A percentile compares a stretch with the other conserved stretches of the same genome.
Conservation (phyloP, 2,329 filamentous ascomycete genomes). For the Fusarium sp. region DNA sequence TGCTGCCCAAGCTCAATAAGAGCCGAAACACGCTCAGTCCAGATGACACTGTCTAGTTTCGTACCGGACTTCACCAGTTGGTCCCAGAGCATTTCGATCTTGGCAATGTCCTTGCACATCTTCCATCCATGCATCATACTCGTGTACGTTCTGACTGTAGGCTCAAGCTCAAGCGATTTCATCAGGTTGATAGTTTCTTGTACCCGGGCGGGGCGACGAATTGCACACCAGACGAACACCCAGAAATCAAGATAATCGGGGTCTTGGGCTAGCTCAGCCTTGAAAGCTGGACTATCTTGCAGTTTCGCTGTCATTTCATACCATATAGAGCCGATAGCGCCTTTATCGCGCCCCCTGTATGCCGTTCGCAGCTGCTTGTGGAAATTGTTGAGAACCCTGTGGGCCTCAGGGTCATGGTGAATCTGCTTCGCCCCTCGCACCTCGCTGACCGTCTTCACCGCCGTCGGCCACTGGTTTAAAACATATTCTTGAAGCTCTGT, state of each 20-base stretch:
- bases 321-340: slow-evolving; percentile 50
- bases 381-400: slow-evolving; percentile 29
- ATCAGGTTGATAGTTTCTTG: slow-evolving; percentile 57
- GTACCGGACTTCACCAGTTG: slow-evolving; percentile 68
- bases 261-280: slow-evolving; percentile 47
- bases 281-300: slow-evolving; percentile 40
- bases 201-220: slow-evolving; percentile 45
- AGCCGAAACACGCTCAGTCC: slow-evolving; percentile 76
- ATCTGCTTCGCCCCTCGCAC: neutral
- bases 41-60: slow-evolving; percentile 72
- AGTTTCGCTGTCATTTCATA: slow-evolving; percentile 46
- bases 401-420: slow-evolving; percentile 6
- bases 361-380: slow-evolving; percentile 48
- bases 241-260: slow-evolving; percentile 55
- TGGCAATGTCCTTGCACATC: slow-evolving; percentile 66
- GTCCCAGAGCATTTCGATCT: slow-evolving; percentile 74
- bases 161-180: slow-evolving; percentile 61
- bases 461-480: slow-evolving; percentile 45
- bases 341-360: slow-evolving; percentile 46
- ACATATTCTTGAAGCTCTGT: slow-evolving; percentile 44
- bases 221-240: slow-evolving; percentile 54
- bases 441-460: slow-evolving; percentile 38
- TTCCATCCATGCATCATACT: slow-evolving; percentile 78
- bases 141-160: slow-evolving; percentile 75
- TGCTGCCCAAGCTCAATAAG: slow-evolving; percentile 67